Conservation (phyloP, 2,329 filamentous ascomycete genomes). For the Tolypocladium pustulatum region DNA sequence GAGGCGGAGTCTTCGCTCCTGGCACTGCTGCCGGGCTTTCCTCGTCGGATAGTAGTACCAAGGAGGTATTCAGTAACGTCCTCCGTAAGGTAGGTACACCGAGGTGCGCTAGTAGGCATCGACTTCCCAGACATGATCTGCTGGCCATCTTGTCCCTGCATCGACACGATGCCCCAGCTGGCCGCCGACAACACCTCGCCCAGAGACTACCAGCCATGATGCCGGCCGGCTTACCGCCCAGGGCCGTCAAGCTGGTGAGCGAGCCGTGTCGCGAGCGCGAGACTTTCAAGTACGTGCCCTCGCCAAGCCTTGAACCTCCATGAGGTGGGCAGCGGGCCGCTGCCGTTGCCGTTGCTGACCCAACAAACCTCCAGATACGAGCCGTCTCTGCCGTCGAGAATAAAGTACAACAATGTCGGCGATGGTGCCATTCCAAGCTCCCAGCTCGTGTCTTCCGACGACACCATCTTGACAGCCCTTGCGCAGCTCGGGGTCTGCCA, state of each 20-base stretch:
- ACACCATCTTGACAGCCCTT: conserved; percentile 34
- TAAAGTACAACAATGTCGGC: conserved; percentile 15
- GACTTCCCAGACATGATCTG: too few relatives aligned
- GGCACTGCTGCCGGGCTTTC: too few relatives aligned
- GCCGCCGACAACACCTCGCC: background rate
- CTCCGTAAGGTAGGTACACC: too few relatives aligned
- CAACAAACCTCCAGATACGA: conserved; percentile 4
- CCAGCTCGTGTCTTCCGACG: conserved; percentile 17
- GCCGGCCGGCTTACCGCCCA: background rate
- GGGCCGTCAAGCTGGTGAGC: background rate
- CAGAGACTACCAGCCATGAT: background rate
- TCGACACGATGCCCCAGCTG: background rate
- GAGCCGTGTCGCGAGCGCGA: conserved; percentile 19
- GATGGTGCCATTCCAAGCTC: conserved; percentile 11
- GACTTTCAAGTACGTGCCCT: conserved; percentile 16
- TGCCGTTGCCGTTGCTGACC: too few relatives aligned
- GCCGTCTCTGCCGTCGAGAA: conserved; percentile 3
- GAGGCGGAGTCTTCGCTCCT: too few relatives aligned
- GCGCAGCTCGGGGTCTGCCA: conserved; percentile 36
- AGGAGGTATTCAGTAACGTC: too few relatives aligned
- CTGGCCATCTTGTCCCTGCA: too few relatives aligned
- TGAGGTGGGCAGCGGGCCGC: too few relatives aligned
- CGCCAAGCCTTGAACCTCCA: too few relatives aligned
- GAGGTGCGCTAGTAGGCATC: too few relatives aligned
- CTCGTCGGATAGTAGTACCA: too few relatives aligned